phyloP scores from a whole-genome alignment of 345 rosid genomes.

The Reutealis trisperma region DNA sequence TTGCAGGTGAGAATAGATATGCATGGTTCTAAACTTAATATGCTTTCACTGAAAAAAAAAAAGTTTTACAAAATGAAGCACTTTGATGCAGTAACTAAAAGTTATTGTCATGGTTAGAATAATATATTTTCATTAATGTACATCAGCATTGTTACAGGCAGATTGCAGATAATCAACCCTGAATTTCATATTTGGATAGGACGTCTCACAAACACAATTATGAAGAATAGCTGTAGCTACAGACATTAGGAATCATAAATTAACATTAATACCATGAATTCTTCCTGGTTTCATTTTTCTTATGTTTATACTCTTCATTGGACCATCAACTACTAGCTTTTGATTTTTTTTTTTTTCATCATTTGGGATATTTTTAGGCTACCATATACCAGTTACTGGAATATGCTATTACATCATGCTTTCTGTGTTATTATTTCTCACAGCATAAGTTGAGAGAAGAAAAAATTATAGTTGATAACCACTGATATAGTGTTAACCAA shows the following conservation, averaged over 20 bases:
- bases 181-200: not conserved
- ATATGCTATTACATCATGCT: not conserved
- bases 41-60: not conserved
- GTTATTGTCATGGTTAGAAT: not conserved
- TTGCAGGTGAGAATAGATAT: conserved; percentile 56
- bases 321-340: not conserved
- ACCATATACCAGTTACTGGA: not conserved
- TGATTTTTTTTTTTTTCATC: too few relatives aligned
- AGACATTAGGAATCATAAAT: not conserved
- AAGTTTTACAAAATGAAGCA: not conserved
- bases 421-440: too few relatives aligned
- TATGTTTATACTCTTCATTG: not conserved
- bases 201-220: not conserved
- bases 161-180: not conserved
- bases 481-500: too few relatives aligned
- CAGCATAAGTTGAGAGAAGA: too few relatives aligned
- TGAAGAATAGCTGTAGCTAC: not conserved
- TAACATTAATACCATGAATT: not conserved
- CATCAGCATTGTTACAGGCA: not conserved
- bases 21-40: not conserved
- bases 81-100: not conserved
- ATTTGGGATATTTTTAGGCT: not conserved
- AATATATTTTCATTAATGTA: not conserved
- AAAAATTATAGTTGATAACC: too few relatives aligned
- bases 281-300: not conserved